Evolutionary conservation across 768 basidiomycete species (phyloP).

Genomic region (Lanmaoa pseudosensibilis): DNA sequence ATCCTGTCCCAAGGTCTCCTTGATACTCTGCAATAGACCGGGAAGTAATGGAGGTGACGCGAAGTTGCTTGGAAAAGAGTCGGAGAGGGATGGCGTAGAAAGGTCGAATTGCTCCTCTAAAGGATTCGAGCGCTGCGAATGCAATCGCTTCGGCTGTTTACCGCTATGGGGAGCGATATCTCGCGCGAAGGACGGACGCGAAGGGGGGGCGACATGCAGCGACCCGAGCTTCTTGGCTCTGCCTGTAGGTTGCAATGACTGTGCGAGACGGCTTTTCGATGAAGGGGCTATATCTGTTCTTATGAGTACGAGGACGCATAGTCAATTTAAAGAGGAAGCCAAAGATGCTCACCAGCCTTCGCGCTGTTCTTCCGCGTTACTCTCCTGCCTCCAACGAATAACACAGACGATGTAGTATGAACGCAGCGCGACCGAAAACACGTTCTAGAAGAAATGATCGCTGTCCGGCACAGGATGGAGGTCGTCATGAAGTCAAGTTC

Average conservation of each 20-base stretch:
- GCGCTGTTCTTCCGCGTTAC: slow-evolving; percentile 11
- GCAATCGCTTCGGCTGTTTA: slow-evolving; percentile 4
- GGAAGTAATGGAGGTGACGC: slow-evolving; percentile 68
- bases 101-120: slow-evolving; percentile 40
- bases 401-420: slow-evolving; percentile 12
- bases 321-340: no score
- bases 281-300: slow-evolving; percentile 16
- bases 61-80: slow-evolving; percentile 45
- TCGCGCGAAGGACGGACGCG: slow-evolving; percentile 17
- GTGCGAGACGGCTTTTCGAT: slow-evolving; percentile 28
- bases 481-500: slow-evolving; percentile 5
- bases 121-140: slow-evolving; percentile 20
- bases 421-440: slow-evolving; percentile 2
- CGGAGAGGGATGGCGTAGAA: slow-evolving; percentile 22
- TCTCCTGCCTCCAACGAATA: slow-evolving; percentile 11
- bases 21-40: slow-evolving; percentile 58
- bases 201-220: slow-evolving; percentile 24
- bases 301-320: background rate
- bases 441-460: background rate
- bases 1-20: slow-evolving; percentile 54
- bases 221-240: slow-evolving; percentile 28
- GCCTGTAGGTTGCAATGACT: slow-evolving; percentile 28
- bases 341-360: slow-evolving; percentile 14
- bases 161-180: slow-evolving; percentile 21
- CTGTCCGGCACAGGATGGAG: slow-evolving; percentile 5